Percentiles rank a stretch among this genome's conserved stretches.
These are phyloP conservation scores for Rachicladosporium sp. DNA, from an alignment of 2,329 filamentous ascomycete species.

Conservation along the genomic window DNA sequence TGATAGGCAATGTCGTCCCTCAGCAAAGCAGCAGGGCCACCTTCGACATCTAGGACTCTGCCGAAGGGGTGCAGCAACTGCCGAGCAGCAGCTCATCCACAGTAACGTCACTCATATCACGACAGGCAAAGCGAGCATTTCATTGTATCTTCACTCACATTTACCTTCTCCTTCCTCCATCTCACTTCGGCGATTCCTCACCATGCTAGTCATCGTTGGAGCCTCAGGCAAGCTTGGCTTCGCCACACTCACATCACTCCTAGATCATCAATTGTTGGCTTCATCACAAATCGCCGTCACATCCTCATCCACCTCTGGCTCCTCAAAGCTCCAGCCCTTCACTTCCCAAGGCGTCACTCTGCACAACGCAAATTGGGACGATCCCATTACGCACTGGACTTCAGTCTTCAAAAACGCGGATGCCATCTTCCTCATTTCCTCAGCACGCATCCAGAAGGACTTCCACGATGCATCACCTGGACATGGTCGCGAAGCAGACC, in stretches of 20 bases:
- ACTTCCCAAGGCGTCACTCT: constrained; percentile 19
- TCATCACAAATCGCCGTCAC: constrained; percentile 26
- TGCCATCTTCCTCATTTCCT: constrained; percentile 35
- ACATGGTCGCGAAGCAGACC: constrained; percentile 32
- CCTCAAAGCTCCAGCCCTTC: constrained; percentile 13
- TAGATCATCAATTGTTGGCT: constrained; percentile 29
- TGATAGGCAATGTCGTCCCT: no score
- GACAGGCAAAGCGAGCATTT: no score
- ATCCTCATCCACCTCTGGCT: constrained; percentile 23
- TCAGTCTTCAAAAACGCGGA: constrained; percentile 26
- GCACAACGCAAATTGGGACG: constrained; percentile 29
- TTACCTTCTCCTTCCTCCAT: neutral
- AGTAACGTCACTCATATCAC: no score
- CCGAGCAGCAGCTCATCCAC: no score
- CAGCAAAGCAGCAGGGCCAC: no score
- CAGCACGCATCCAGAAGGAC: constrained; percentile 32
- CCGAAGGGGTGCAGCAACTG: no score
- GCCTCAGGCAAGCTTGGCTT: constrained; percentile 35
- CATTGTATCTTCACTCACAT: neutral
- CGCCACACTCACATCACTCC: constrained; percentile 30
- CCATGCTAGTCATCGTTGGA: constrained; percentile 29
- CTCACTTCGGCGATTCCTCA: neutral
- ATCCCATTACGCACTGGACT: constrained; percentile 20
- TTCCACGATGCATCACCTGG: constrained; percentile 30
- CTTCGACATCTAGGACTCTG: no score